Base-by-base conservation (phyloP, 129 eudicot genomes). In the Artemisia argyi region DNA sequence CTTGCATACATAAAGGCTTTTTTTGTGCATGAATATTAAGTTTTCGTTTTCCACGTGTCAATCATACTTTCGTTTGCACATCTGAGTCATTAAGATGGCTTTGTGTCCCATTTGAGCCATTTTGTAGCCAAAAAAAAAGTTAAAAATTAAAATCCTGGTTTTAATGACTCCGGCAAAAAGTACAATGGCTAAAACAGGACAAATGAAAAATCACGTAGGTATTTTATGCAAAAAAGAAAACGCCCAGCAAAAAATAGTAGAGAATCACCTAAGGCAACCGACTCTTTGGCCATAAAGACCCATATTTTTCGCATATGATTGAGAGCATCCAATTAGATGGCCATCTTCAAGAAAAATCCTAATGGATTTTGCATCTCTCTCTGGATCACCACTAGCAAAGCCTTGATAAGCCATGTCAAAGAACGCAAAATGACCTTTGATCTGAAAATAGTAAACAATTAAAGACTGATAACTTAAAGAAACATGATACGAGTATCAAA, bases 361-460 rank as follows among this genome's bases (percentile, higher is more conserved):
- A 67, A 94, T 90, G 47, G 99, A 87, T 68, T 80, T 88, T 49
- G 96, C 99, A 86, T 94, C 99, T 72, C 82, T 86, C 75, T 94
- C 97, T 68, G 97, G 93, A 79, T 86, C 92, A 73, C 99, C 99
- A 78, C 93, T 94, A 19, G 99, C 99, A 88, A 94, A 94, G 47
- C 99, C 97, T 86, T 94, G 99, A 83, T 93, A 93, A 32, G 98
- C 98, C 99, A 94, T 90, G 82, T 94, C 99, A 76, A 90, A 94
- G 79, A 90, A 94, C 61, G 97, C 91, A 84, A 90, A 90, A 83
- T 90, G 97, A n/a, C 93, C 93, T 78, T 90, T 94, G 39, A 86
- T 88, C 97, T 94, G 85, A 73, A 75, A 20, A 68, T 61, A 53
- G n/a, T 76, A 65, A 69, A 0, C 46, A 30, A 52, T 42, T 65